phyloP scores from a whole-genome alignment of 176 grass and related monocot species.

The Urochloa ruziziensis region DNA sequence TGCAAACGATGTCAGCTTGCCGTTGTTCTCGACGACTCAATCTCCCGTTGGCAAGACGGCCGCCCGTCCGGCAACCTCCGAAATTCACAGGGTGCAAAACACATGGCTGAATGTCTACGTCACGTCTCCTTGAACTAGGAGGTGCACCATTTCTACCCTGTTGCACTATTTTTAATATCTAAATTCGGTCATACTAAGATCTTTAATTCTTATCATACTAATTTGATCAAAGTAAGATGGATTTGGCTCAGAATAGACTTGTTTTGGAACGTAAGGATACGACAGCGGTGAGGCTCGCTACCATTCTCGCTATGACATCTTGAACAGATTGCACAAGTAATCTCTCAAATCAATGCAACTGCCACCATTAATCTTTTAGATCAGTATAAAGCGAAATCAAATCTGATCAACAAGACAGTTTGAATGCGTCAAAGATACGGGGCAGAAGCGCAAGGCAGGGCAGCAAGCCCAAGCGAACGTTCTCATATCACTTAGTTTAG shows the following conservation, averaged over 20 bases:
- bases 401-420: not conserved
- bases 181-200: too few species aligned
- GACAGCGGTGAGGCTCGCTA: too few species aligned
- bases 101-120: not conserved
- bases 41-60: too few species aligned
- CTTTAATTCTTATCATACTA: too few species aligned
- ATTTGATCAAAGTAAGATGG: too few species aligned
- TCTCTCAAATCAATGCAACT: not conserved
- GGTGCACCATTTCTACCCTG: not conserved
- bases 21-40: not conserved
- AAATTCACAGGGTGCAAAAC: not conserved
- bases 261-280: too few species aligned
- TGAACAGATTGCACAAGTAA: not conserved
- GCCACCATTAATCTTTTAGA: not conserved
- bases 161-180: too few species aligned
- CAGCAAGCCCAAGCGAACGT: not conserved
- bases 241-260: too few species aligned
- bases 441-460: not conserved
- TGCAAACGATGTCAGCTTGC: not conserved
- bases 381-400: not conserved
- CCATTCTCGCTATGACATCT: too few species aligned
- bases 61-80: too few species aligned
- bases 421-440: not conserved
- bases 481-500: not conserved
- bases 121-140: not conserved